Evolutionary conservation across 2,329 filamentous ascomycete species (phyloP).

Genomic region (Cadophora luteo-olivacea): DNA sequence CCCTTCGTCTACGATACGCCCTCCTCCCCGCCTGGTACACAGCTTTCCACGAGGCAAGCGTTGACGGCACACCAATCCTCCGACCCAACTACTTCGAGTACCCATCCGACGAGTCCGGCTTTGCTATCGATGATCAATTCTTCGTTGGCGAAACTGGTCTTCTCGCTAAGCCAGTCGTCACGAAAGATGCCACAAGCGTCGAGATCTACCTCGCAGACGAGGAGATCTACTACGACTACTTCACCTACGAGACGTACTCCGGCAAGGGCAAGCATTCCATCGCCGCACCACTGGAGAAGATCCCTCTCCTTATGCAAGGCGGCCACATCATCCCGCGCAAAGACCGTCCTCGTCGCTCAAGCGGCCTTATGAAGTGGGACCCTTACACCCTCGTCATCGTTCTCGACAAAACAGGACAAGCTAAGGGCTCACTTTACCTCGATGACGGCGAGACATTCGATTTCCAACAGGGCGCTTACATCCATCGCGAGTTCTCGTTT

Average conservation of each 20-base stretch:
- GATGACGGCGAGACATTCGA: conserved; percentile 96
- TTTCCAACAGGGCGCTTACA: conserved; percentile 83
- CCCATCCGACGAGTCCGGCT: conserved; percentile 84
- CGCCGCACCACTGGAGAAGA: conserved; percentile 80
- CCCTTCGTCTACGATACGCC: conserved; percentile 86
- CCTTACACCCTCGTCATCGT: conserved; percentile 90
- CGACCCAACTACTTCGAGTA: conserved; percentile 94
- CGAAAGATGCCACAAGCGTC: conserved; percentile 73
- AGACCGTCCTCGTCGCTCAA: conserved; percentile 85
- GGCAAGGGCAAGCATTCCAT: conserved; percentile 75
- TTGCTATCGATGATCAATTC: conserved; percentile 89
- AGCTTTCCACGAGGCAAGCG: conserved; percentile 88
- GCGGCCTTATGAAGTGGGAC: conserved; percentile 89
- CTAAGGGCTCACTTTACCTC: conserved; percentile 83
- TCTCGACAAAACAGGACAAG: conserved; percentile 71
- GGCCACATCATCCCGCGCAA: conserved; percentile 92
- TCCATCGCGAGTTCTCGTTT: conserved; percentile 82
- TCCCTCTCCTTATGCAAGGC: conserved; percentile 90
- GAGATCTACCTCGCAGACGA: conserved; percentile 89
- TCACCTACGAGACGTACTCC: conserved; percentile 77
- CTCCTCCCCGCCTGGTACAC: conserved; percentile 96
- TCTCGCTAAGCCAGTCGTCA: conserved; percentile 88
- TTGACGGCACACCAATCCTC: conserved; percentile 84
- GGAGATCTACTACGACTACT: conserved; percentile 95
- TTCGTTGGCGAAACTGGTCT: conserved; percentile 89